Conservation (phyloP, 257 asterid genomes). For the Avicennia marina region DNA sequence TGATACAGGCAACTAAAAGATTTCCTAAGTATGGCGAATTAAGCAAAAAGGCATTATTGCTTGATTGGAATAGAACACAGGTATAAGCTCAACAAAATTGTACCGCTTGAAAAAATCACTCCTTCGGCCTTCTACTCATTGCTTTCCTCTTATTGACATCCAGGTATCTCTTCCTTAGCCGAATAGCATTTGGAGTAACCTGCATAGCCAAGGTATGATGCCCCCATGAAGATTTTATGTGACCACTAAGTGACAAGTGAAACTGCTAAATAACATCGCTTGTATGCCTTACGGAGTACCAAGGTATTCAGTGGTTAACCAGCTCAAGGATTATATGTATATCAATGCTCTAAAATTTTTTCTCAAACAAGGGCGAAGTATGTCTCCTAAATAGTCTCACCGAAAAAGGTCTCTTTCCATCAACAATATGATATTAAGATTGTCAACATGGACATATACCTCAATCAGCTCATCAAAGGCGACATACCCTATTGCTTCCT, state of each 20-base stretch:
- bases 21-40: background rate
- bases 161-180: constrained; percentile 82
- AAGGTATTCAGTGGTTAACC: background rate
- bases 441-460: constrained; percentile 37
- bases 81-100: constrained; percentile 24
- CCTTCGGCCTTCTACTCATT: constrained; percentile 79
- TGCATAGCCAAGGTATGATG: constrained; percentile 26
- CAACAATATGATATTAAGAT: background rate
- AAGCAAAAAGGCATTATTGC: background rate
- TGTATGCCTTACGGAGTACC: background rate
- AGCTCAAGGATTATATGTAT: no score
- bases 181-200: constrained; percentile 92
- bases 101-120: constrained; percentile 42
- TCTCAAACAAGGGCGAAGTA: background rate
- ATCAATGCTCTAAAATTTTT: no score
- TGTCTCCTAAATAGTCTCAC: background rate
- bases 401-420: background rate
- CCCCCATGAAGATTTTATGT: background rate
- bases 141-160: constrained; percentile 83
- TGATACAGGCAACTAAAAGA: constrained; percentile 5
- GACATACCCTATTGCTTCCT: constrained; percentile 97
- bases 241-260: background rate
- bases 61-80: background rate
- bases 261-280: background rate
- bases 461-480: constrained; percentile 97